These are phyloP conservation scores for Chaetomium strumarium DNA, from an alignment of 2,329 filamentous ascomycete genomes.

Conservation along the genomic window DNA sequence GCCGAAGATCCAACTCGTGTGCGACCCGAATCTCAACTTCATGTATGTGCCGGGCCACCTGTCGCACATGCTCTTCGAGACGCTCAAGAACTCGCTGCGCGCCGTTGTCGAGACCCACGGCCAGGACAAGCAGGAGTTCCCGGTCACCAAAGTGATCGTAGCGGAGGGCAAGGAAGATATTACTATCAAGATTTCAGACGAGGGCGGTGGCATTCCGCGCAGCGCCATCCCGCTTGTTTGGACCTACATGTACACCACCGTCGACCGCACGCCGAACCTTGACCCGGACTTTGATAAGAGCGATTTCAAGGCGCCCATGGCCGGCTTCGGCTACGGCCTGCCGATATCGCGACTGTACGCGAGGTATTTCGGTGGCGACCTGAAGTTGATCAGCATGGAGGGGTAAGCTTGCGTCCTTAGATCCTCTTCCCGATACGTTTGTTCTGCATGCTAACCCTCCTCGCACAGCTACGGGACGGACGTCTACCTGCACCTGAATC, in stretches of 20 bases:
- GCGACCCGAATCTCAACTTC: constrained; percentile 89
- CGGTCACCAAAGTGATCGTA: constrained; percentile 94
- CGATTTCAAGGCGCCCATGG: constrained; percentile 99
- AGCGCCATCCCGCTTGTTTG: constrained; percentile 95
- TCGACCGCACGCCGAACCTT: constrained; percentile 88
- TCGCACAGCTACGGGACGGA: constrained; percentile 82
- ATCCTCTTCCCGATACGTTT: neutral
- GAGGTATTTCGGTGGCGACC: constrained; percentile 91
- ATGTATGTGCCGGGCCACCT: constrained; percentile 99
- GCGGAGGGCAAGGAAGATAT: constrained; percentile 98
- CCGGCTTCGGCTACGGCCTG: constrained; percentile 94
- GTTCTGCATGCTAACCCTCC: constrained; percentile 19
- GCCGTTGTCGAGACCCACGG: constrained; percentile 95
- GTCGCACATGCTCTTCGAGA: constrained; percentile 99
- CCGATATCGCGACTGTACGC: constrained; percentile 93
- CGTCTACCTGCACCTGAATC: constrained; percentile 95
- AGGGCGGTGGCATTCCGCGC: constrained; percentile 90
- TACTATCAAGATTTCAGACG: constrained; percentile 96
- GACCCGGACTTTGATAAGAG: constrained; percentile 98
- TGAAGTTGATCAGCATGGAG: constrained; percentile 99
- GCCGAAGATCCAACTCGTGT: constrained; percentile 93
- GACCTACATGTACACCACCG: constrained; percentile 99
- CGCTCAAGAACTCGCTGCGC: constrained; percentile 94
- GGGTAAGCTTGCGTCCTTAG: constrained; percentile 57
- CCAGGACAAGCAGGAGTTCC: constrained; percentile 91